Evolutionary conservation across 441 rosid species (phyloP).

Genomic region (Eutrema salsugineum): DNA sequence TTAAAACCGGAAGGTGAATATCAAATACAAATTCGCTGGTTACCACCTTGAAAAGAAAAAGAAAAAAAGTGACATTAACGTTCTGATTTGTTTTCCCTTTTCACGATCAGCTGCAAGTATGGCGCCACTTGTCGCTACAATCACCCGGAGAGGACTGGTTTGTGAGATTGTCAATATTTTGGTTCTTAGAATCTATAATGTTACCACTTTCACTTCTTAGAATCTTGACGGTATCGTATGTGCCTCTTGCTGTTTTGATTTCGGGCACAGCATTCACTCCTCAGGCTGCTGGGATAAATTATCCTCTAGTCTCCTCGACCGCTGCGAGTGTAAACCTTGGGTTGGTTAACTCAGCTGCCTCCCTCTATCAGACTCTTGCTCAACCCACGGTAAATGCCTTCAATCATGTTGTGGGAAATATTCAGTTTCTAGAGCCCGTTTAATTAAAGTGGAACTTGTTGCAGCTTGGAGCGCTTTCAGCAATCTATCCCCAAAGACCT

Average conservation of each 20-base stretch:
- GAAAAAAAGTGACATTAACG: background rate
- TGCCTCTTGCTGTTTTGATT: conserved; percentile 8
- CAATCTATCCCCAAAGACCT: conserved; percentile 78
- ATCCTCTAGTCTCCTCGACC: conserved; percentile 46
- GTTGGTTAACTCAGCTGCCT: conserved; percentile 51
- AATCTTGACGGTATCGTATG: background rate
- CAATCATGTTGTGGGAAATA: background rate
- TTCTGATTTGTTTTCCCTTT: conserved; percentile 26
- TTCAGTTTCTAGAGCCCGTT: background rate
- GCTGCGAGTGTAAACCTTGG: conserved; percentile 51
- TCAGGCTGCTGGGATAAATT: conserved; percentile 53
- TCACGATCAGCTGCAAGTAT: conserved; percentile 77
- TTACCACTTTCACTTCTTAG: background rate
- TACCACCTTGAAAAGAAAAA: background rate
- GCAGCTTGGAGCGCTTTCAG: conserved; percentile 56
- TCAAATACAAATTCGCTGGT: background rate
- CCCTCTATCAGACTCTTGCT: conserved; percentile 55
- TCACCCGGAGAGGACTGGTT: conserved; percentile 91
- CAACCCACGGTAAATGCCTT: conserved; percentile 23
- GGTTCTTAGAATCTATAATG: background rate
- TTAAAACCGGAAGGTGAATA: conserved; percentile 90
- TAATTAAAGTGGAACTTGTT: conserved; percentile 18
- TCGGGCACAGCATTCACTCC: conserved; percentile 65
- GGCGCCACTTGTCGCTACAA: conserved; percentile 90
- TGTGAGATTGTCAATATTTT: conserved; percentile 28